These are phyloP conservation scores for Penicillium sp. DNA, from an alignment of 2,329 filamentous ascomycete genomes.

Conservation along the genomic window DNA sequence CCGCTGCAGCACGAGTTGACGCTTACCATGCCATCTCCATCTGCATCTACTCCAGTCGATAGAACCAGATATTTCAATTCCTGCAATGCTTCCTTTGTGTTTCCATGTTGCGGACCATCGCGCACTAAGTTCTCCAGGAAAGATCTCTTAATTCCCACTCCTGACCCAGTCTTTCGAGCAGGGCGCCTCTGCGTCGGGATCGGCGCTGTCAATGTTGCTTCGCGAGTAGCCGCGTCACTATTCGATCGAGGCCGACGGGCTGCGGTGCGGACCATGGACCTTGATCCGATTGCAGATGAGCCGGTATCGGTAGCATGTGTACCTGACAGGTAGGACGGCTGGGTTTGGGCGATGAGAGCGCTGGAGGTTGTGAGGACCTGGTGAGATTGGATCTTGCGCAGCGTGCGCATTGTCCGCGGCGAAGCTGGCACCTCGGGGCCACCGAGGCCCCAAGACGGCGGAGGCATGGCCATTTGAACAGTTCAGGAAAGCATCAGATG, in stretches of 20 bases:
- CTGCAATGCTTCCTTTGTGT: slow-evolving; percentile 50
- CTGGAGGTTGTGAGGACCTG: slow-evolving; percentile 66
- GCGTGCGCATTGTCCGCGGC: slow-evolving; percentile 65
- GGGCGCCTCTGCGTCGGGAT: slow-evolving; percentile 34
- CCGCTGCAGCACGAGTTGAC: background rate
- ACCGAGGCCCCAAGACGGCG: slow-evolving; percentile 29
- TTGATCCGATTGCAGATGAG: slow-evolving; percentile 29
- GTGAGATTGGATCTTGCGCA: slow-evolving; percentile 75
- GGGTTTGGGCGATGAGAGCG: slow-evolving; percentile 60
- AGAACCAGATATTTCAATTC: slow-evolving; percentile 53
- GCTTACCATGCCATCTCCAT: slow-evolving; percentile 56
- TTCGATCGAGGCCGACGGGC: slow-evolving; percentile 66
- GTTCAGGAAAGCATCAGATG: slow-evolving; percentile 12
- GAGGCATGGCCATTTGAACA: slow-evolving; percentile 24
- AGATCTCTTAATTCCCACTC: slow-evolving; percentile 50
- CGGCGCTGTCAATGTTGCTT: slow-evolving; percentile 23
- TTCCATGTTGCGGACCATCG: slow-evolving; percentile 74
- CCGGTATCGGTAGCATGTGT: slow-evolving; percentile 25
- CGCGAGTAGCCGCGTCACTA: slow-evolving; percentile 64
- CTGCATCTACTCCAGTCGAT: slow-evolving; percentile 52
- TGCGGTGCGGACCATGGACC: slow-evolving; percentile 28
- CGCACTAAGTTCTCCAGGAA: slow-evolving; percentile 73
- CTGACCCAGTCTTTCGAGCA: slow-evolving; percentile 47
- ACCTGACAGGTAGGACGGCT: slow-evolving; percentile 24
- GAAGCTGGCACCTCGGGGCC: slow-evolving; percentile 50